A percentile compares a stretch with the other conserved stretches of the same genome.
These are phyloP conservation scores for Begonia fuchsioides DNA, from an alignment of 306 rosid genomes.

Conservation along the genomic window DNA sequence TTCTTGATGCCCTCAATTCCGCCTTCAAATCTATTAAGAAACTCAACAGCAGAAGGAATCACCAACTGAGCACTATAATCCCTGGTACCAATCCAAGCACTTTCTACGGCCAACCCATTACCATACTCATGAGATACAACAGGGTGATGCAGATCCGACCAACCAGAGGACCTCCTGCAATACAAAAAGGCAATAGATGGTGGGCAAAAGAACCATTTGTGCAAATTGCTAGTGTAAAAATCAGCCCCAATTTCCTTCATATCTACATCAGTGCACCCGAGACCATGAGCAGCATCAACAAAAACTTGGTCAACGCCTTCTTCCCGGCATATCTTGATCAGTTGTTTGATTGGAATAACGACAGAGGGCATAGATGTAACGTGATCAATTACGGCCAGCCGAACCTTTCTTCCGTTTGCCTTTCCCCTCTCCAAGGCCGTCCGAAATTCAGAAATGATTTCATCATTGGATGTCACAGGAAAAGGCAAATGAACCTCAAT, in stretches of 20 bases:
- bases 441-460: conserved; percentile 53
- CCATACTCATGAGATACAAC: conserved; percentile 97
- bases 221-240: conserved; percentile 88
- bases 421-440: conserved; percentile 62
- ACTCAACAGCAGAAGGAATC: conserved; percentile 60
- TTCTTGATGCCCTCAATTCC: conserved; percentile 84
- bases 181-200: conserved; percentile 82
- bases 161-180: conserved; percentile 22
- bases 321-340: conserved; percentile 80
- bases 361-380: conserved; percentile 95
- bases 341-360: conserved; percentile 62
- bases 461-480: conserved; percentile 60
- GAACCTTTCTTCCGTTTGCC: conserved; percentile 51
- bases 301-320: conserved; percentile 90
- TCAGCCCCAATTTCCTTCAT: conserved; percentile 92
- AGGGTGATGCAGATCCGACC: conserved; percentile 67
- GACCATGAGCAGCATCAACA: conserved; percentile 90
- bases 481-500: conserved; percentile 80
- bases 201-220: conserved; percentile 96
- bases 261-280: conserved; percentile 76
- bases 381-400: conserved; percentile 89
- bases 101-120: conserved; percentile 78
- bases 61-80: conserved; percentile 91
- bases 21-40: conserved; percentile 64
- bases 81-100: conserved; percentile 97